These are phyloP conservation scores for Asclepias syriaca DNA, from an alignment of 257 asterid species.

Conservation along the genomic window DNA sequence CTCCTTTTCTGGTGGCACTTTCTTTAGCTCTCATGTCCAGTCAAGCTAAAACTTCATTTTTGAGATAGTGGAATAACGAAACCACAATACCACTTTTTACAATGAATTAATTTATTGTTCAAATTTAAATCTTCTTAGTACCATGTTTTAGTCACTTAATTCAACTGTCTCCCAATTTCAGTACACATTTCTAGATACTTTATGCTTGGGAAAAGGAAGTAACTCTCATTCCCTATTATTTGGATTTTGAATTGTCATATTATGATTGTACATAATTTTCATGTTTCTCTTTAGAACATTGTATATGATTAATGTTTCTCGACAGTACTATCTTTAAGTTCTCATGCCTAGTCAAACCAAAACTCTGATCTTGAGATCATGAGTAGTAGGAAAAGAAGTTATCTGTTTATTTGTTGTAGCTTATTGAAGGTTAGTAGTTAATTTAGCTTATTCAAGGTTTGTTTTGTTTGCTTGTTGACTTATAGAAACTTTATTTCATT, in stretches of 20 bases:
- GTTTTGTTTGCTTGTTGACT: neutral
- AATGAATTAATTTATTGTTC: no score
- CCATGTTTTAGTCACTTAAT: no score
- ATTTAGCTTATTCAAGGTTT: neutral
- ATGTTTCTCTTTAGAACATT: neutral
- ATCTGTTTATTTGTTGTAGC: neutral
- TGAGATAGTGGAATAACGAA: no score
- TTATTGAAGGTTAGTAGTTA: neutral
- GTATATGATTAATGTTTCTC: neutral
- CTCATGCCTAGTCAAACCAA: neutral
- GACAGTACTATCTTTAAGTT: neutral
- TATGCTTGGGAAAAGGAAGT: no score
- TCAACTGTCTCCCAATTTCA: no score
- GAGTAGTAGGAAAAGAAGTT: neutral
- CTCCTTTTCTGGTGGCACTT: no score
- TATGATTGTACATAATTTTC: neutral
- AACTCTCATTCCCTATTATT: no score
- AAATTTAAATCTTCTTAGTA: no score
- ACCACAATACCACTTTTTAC: no score
- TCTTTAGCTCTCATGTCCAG: no score
- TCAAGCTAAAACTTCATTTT: no score
- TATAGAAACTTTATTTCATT: neutral
- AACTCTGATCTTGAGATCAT: neutral
- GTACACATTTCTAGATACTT: no score
- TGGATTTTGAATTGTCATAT: neutral